Evolutionary conservation across 2,329 filamentous ascomycete genomes (phyloP).

Genomic region (Sclerotiophoma versabilis): DNA sequence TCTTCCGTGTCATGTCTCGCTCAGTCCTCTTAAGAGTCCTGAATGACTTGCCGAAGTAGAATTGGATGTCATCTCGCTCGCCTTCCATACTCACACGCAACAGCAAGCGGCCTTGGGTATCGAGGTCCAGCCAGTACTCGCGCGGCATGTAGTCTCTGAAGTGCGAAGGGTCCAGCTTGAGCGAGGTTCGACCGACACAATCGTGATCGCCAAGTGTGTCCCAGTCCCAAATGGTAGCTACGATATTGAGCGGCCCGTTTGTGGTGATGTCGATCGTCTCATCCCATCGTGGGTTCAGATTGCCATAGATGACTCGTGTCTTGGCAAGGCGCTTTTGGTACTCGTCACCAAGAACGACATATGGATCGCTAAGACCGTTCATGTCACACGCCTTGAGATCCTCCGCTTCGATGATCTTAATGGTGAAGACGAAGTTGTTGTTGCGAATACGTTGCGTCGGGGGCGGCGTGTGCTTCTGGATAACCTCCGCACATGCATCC

Average conservation of each 20-base stretch:
- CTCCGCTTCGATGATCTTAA: slow-evolving; percentile 98
- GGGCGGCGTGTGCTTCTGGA: slow-evolving; percentile 76
- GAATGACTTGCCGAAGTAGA: slow-evolving; percentile 98
- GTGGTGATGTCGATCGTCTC: slow-evolving; percentile 97
- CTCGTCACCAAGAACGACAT: slow-evolving; percentile 95
- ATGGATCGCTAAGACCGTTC: slow-evolving; percentile 92
- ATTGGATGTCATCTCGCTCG: slow-evolving; percentile 96
- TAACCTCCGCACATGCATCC: slow-evolving; percentile 83
- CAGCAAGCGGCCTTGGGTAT: slow-evolving; percentile 89
- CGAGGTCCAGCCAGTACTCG: slow-evolving; percentile 97
- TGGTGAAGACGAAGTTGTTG: slow-evolving; percentile 95
- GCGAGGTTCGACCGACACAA: slow-evolving; percentile 92
- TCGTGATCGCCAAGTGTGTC: slow-evolving; percentile 97
- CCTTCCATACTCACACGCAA: slow-evolving; percentile 98
- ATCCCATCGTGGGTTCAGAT: slow-evolving; percentile 94
- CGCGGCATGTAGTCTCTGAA: slow-evolving; percentile 95
- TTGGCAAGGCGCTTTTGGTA: slow-evolving; percentile 97
- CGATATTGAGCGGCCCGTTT: slow-evolving; percentile 87
- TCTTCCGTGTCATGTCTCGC: slow-evolving; percentile 96
- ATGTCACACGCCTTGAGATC: slow-evolving; percentile 98
- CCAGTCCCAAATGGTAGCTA: slow-evolving; percentile 98
- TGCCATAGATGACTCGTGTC: slow-evolving; percentile 89
- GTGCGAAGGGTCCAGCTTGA: slow-evolving; percentile 97
- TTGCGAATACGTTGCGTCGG: slow-evolving; percentile 71
- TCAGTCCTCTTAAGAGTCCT: slow-evolving; percentile 93